Conservation (phyloP, 768 basidiomycete genomes). For the Macrolepiota fuliginosa region DNA sequence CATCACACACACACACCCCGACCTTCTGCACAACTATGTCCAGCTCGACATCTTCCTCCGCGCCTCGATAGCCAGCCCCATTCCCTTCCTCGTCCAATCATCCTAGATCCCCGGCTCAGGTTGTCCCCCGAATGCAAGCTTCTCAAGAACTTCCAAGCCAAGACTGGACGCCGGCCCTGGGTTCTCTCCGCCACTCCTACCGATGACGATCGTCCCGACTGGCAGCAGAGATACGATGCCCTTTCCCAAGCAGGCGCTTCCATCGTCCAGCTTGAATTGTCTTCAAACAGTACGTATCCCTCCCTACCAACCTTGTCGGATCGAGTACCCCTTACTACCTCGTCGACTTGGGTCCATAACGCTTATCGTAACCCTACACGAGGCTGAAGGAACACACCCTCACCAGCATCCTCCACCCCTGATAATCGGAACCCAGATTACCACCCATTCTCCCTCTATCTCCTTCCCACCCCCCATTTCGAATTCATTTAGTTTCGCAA, state of each 20-base stretch:
- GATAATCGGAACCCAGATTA: background rate
- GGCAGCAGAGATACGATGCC: slow-evolving; percentile 31
- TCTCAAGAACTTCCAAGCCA: slow-evolving; percentile 56
- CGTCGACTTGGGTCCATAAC: no score
- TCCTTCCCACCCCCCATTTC: background rate
- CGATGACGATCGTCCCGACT: slow-evolving; percentile 21
- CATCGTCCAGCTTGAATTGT: slow-evolving; percentile 49
- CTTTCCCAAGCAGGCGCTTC: slow-evolving; percentile 68
- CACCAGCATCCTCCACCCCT: background rate
- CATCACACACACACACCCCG: background rate
- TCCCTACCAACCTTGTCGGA: background rate
- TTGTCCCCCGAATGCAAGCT: slow-evolving; percentile 68
- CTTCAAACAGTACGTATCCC: slow-evolving; percentile 28
- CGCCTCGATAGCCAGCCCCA: slow-evolving; percentile 33
- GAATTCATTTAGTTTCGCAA: slow-evolving; percentile 14
- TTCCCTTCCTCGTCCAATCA: slow-evolving; percentile 73
- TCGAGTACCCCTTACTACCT: background rate
- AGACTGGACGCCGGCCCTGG: slow-evolving; percentile 70
- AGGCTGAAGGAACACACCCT: background rate
- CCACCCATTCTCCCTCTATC: slow-evolving; percentile 1
- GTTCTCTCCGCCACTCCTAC: slow-evolving; percentile 47
- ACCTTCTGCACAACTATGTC: background rate
- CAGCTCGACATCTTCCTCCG: slow-evolving; percentile 58
- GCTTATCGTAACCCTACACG: background rate
- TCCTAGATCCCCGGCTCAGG: slow-evolving; percentile 77